These are phyloP conservation scores for Aristolochia fimbriata DNA, from an alignment of 164 flowering plant genomes.

Conservation along the genomic window DNA sequence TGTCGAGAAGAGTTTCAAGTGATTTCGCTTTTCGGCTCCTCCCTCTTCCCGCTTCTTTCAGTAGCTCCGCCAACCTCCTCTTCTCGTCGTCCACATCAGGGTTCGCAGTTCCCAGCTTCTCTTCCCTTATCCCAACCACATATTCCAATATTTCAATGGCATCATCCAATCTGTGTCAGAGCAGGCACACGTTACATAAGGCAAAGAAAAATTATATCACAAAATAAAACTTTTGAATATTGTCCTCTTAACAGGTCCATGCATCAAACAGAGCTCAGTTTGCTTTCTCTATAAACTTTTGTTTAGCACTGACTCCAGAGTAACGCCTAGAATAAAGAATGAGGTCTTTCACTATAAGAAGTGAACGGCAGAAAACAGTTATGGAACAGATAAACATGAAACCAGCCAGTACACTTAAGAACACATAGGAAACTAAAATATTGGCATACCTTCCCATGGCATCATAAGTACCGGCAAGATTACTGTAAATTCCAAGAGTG, in stretches of 20 bases:
- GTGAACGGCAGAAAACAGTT: background rate
- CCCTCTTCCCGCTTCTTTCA: constrained; percentile 69
- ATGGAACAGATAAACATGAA: background rate
- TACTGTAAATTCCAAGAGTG: constrained; percentile 91
- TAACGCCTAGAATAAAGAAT: background rate
- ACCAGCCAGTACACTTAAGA: background rate
- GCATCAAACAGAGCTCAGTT: too few species aligned
- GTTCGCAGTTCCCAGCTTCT: constrained; percentile 88
- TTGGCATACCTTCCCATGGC: constrained; percentile 80
- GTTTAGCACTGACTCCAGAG: background rate
- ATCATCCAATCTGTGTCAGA: constrained; percentile 54
- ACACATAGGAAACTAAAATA: background rate
- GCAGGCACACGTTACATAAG: too few species aligned
- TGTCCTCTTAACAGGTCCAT: too few species aligned
- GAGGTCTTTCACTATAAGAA: background rate
- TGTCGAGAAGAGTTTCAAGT: constrained; percentile 56
- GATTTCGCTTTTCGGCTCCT: constrained; percentile 62
- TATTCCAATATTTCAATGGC: constrained; percentile 67
- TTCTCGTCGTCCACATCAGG: constrained; percentile 83
- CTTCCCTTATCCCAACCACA: constrained; percentile 72
- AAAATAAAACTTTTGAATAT: background rate
- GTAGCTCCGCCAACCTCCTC: constrained; percentile 57
- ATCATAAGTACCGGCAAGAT: constrained; percentile 94
- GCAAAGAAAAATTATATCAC: background rate
- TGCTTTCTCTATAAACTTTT: background rate